Evolutionary conservation across 257 asterid species (phyloP).

Genomic region (Solanum rostratum): DNA sequence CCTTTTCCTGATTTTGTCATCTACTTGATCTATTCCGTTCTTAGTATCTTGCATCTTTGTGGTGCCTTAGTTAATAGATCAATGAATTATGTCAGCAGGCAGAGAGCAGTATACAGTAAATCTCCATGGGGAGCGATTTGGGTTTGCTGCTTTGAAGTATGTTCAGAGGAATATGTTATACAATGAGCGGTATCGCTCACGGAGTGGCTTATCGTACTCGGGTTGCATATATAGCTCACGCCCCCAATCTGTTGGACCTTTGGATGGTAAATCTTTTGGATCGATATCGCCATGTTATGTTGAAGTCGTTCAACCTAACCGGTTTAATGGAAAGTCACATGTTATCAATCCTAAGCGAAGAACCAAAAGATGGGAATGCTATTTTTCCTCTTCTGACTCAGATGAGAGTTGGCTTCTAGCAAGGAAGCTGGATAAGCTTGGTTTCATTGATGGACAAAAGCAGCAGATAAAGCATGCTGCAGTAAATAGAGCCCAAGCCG

Average conservation of each 20-base stretch:
- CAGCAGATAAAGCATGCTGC: conserved; percentile 31
- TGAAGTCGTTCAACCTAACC: conserved; percentile 20
- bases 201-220: conserved; percentile 16
- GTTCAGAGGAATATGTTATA: conserved; percentile 15
- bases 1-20: background rate
- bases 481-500: conserved; percentile 50
- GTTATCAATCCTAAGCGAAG: conserved; percentile 23
- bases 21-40: background rate
- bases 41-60: background rate
- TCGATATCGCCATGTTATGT: conserved; percentile 12
- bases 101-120: conserved; percentile 27
- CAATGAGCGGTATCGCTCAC: conserved; percentile 20
- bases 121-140: conserved; percentile 23
- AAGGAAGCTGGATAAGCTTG: conserved; percentile 31
- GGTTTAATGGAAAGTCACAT: conserved; percentile 14
- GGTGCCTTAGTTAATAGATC: background rate
- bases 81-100: conserved; percentile 2
- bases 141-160: conserved; percentile 14
- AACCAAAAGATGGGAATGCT: conserved; percentile 25
- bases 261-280: conserved; percentile 13
- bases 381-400: conserved; percentile 24
- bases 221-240: conserved; percentile 14
- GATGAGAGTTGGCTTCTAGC: conserved; percentile 24
- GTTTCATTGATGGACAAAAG: conserved; percentile 26
- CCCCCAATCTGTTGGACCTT: conserved; percentile 18